These are phyloP conservation scores for Cystofilobasidium ferigula DNA, from an alignment of 768 basidiomycete species.

Conservation along the genomic window DNA sequence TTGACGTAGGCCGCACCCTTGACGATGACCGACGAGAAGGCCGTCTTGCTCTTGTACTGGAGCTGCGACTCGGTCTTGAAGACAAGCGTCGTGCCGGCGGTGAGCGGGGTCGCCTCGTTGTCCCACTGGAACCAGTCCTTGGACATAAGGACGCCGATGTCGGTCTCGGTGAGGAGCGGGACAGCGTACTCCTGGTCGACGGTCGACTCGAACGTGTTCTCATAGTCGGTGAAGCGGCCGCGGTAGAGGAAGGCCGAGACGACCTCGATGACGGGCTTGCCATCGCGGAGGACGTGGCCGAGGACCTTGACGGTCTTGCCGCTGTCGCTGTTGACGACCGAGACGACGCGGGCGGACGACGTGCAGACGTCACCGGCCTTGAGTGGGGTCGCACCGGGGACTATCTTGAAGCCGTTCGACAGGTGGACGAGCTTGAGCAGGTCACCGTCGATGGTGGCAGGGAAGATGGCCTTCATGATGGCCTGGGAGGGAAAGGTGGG, in stretches of 20 bases:
- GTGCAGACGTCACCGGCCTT: conserved; percentile 79
- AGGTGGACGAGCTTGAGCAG: conserved; percentile 91
- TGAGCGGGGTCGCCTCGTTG: conserved; percentile 63
- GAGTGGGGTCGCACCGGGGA: conserved; percentile 65
- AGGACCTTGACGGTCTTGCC: conserved; percentile 75
- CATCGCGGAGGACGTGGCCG: conserved; percentile 58
- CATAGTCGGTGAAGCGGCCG: conserved; percentile 81
- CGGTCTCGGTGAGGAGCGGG: conserved; percentile 59
- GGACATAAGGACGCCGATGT: conserved; percentile 77
- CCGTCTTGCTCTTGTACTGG: conserved; percentile 79
- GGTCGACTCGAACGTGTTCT: conserved; percentile 88
- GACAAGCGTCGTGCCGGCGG: conserved; percentile 68
- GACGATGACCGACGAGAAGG: conserved; percentile 68
- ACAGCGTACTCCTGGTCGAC: conserved; percentile 84
- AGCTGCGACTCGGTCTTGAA: conserved; percentile 82
- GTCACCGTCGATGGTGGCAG: conserved; percentile 79
- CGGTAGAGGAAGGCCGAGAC: conserved; percentile 93
- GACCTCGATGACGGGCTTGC: conserved; percentile 79
- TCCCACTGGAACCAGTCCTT: conserved; percentile 99
- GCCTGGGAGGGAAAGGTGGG: conserved; percentile 46
- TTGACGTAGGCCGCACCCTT: conserved; percentile 75
- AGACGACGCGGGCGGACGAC: conserved; percentile 75
- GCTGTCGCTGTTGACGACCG: conserved; percentile 76
- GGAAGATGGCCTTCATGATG: conserved; percentile 99
- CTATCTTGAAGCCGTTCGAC: conserved; percentile 87